A percentile compares a stretch with the other conserved stretches of the same genome.
Conservation (phyloP, 1,284 basidiomycete genomes). For the Bondarzewia mesenterica region DNA sequence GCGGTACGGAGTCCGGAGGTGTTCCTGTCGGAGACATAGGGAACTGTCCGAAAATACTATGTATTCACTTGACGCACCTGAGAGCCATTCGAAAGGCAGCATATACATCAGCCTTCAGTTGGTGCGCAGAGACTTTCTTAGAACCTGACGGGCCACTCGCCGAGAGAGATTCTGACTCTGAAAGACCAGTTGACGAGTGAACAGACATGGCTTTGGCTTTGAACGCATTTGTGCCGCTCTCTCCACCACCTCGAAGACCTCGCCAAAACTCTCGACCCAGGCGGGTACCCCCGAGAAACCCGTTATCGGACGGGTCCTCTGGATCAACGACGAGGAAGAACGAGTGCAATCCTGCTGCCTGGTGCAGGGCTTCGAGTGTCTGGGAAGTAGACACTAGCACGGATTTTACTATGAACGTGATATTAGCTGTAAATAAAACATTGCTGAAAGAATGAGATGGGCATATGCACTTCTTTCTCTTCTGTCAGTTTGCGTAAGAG, state of each 20-base stretch:
- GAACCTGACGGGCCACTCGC: constrained; percentile 2
- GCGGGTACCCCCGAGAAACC: constrained; percentile 55
- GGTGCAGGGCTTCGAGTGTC: constrained; percentile 41
- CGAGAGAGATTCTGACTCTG: background rate
- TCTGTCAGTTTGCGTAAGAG: constrained; percentile 6
- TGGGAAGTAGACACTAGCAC: constrained; percentile 40
- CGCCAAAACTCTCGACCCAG: constrained; percentile 59
- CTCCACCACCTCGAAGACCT: constrained; percentile 46
- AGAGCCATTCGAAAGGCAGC: constrained; percentile 41
- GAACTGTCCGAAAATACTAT: constrained; percentile 3
- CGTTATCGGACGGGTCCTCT: constrained; percentile 32
- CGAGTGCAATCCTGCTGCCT: constrained; percentile 43
- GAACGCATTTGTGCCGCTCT: constrained; percentile 47
- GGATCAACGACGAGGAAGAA: constrained; percentile 56
- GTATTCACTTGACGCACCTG: constrained; percentile 29
- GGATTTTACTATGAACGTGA: constrained; percentile 28
- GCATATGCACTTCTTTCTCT: constrained; percentile 15
- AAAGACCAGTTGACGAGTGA: constrained; percentile 1
- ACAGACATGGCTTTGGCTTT: constrained; percentile 24
- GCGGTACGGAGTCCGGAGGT: constrained; percentile 51
- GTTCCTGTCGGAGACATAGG: constrained; percentile 25
- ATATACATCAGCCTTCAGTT: constrained; percentile 45
- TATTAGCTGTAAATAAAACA: no score
- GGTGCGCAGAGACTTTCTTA: constrained; percentile 28
- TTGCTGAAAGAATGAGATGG: background rate